Evolutionary conservation across 2,329 filamentous ascomycete species (phyloP), one percentile per base, ranked within the genome.

Genomic region (Trichoderma afroharzianum): DNA sequence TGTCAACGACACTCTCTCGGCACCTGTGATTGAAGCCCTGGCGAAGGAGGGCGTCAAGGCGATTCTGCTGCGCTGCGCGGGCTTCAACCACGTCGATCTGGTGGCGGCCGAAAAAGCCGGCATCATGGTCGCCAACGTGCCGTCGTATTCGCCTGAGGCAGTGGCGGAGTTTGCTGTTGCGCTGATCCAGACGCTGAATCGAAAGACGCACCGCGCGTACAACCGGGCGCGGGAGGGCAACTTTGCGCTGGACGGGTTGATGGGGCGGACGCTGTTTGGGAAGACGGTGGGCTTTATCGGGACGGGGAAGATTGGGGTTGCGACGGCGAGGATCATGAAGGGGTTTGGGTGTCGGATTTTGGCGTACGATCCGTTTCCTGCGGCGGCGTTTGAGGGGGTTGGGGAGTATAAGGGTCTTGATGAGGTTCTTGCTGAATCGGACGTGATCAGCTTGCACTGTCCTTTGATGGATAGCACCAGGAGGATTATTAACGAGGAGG

Each of bases 121-220:
- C 71, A 80, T 92, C 74, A 87, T 88, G 76, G 89, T 92, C 58
- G 88, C 89, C 75, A 89, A 90, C 72, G 90, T 92, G 39, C 90
- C 90, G 1, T 86, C 88, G 3, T 92, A 92, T 81, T 90, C 89
- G 8, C 90, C 90, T 72, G 88, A 92, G 79, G 88, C 90, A 2
- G 90, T 92, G 3, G 90, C 90, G 74, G 90, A 92, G 82, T 92
- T 91, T 76, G 86, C 89, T 53, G 85, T 92, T n/a, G 88, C 89
- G 2, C 83, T 92, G 72, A 83, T 92, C 68, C 89, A 91, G 81
- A 91, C 90, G 1, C 83, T 92, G 57, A 91, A 92, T 78, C 88
- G 90, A 57, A 88, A 90, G 77, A 91, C 88, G 15, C 90, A 92
- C 78, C 87, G 88, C 26, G 88, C 90, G 3, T 92, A 90, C 80